Conservation (phyloP, 2,329 filamentous ascomycete genomes). For the Colletotrichum scovillei region DNA sequence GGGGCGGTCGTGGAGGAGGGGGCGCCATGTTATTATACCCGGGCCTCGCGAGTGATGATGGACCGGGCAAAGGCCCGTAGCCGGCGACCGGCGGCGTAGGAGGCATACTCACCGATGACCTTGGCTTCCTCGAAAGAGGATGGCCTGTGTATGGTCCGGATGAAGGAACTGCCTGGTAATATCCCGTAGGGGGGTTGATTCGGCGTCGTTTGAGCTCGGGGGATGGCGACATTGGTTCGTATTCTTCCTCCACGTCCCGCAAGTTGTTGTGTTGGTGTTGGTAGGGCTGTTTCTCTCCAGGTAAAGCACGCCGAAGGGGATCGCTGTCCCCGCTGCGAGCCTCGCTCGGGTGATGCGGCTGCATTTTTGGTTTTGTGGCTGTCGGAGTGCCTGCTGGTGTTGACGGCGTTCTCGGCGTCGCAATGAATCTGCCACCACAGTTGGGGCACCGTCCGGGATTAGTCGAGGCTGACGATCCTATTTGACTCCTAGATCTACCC, state of each 20-base stretch:
- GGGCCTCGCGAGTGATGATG: constrained; percentile 24
- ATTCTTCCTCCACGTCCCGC: constrained; percentile 48
- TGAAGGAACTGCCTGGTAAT: constrained; percentile 44
- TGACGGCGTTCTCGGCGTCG: constrained; percentile 69
- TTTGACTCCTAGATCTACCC: constrained; percentile 48
- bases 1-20: constrained; percentile 63
- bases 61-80: constrained; percentile 43
- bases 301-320: constrained; percentile 23
- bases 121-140: constrained; percentile 22
- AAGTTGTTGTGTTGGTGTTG: constrained; percentile 31
- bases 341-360: constrained; percentile 32
- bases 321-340: constrained; percentile 26
- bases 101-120: constrained; percentile 39
- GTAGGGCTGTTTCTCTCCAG: constrained; percentile 28
- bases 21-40: constrained; percentile 61
- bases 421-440: constrained; percentile 77
- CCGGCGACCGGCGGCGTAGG: constrained; percentile 39
- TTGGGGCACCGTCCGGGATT: constrained; percentile 72
- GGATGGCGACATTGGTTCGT: constrained; percentile 55
- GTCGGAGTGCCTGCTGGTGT: constrained; percentile 56
- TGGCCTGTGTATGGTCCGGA: constrained; percentile 31
- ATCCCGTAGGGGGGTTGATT: constrained; percentile 58
- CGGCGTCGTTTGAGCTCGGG: constrained; percentile 73
- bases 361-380: constrained; percentile 41
- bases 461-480: constrained; percentile 52